Evolutionary conservation across 2,329 filamentous ascomycete genomes (phyloP), one percentile per base, ranked within the genome.

Genomic region (Scopulariopsis brevicaulis): DNA sequence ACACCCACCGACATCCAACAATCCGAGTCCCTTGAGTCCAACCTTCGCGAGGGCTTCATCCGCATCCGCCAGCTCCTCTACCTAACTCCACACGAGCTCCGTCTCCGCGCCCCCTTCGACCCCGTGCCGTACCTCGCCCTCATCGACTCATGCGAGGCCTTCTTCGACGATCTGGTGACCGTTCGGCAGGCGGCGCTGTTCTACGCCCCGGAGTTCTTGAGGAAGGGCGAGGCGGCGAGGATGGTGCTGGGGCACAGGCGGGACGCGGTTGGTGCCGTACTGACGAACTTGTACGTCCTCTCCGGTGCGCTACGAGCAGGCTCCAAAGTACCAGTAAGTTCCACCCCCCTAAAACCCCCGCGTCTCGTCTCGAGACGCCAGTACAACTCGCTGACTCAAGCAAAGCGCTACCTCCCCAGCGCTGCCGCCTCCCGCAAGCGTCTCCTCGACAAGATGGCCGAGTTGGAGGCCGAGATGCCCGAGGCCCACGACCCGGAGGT

Each of bases 41-140:
- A 78, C 34, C 68, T 84, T n/a, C 73, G 81, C 50, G 81, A 84
- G 69, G 80, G 80, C 3, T 83, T 84, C 54, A 77, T 83, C 7
- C 70, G 81, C 50, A 77, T 84, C 56, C 71, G 80, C 48, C 78
- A 84, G 63, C 70, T 84, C 11, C 66, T 7, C 32, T 32, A 52
- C 20, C 43, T 15, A 2, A 34, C 81, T 0, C 75, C 78, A 20
- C 81, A 84, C 63, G 81, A 84, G 63, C 75, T 82, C 61, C 79
- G 81, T 2, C 73, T 84, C 40, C 76, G 81, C 24, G 80, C 74
- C 1, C 78, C 79, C 1, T 84, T 84, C 62, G 74, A 84, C 58
- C 76, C 79, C 1, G 67, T 79, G 1, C 79, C 80, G 0, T 83
- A 83, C 65, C 77, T 76, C 2, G 79, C 74, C 15, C 74, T 84